Conservation (phyloP, 2,329 filamentous ascomycete species). For the Sclerotinia borealis region DNA sequence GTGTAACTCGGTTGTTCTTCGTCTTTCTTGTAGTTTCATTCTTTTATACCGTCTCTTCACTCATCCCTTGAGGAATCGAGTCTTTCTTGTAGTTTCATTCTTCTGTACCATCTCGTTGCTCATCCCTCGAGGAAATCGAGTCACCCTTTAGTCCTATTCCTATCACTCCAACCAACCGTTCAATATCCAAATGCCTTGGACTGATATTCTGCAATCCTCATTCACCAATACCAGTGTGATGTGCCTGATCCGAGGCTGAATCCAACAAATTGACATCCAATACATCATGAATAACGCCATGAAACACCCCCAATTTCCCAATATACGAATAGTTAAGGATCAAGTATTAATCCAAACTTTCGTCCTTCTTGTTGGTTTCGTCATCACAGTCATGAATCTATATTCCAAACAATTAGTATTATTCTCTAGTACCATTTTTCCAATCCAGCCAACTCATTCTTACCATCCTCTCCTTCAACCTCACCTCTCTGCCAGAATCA, state of each 20-base stretch:
- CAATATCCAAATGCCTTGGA: background rate
- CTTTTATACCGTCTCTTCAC: background rate
- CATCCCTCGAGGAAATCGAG: background rate
- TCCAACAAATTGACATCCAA: background rate
- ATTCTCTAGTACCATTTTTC: background rate
- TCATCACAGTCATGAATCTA: conserved; percentile 5
- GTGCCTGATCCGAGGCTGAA: background rate
- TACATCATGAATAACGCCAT: background rate
- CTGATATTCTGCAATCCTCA: background rate
- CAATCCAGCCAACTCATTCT: background rate
- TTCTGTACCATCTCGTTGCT: background rate
- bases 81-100: background rate
- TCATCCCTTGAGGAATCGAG: background rate
- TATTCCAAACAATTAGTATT: background rate
- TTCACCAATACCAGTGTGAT: background rate
- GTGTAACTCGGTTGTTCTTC: background rate
- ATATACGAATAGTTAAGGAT: background rate
- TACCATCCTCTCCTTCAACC: no score
- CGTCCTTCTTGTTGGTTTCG: background rate
- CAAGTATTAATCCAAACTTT: background rate
- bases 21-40: background rate
- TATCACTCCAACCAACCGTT: background rate
- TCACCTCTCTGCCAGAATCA: background rate
- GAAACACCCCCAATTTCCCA: background rate
- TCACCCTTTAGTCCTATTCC: background rate